Evolutionary conservation across 768 basidiomycete species (phyloP).

Genomic region (Boletus eberwhitei): DNA sequence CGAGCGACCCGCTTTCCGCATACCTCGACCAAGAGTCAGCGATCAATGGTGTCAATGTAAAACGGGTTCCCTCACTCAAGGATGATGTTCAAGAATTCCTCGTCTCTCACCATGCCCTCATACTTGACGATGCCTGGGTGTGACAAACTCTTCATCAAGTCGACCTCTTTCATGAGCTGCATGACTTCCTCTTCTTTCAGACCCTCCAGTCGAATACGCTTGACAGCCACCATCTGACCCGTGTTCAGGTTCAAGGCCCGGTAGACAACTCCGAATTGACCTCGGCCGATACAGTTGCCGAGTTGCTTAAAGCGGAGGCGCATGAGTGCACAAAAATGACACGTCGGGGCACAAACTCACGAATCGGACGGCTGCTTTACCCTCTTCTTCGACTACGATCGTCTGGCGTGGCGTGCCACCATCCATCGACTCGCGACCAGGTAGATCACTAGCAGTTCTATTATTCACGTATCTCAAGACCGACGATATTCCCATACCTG

Average conservation of each 20-base stretch:
- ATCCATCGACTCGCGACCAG: slow-evolving; percentile 59
- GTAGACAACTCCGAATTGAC: slow-evolving; percentile 96
- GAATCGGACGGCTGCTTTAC: slow-evolving; percentile 74
- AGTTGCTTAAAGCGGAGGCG: slow-evolving; percentile 65
- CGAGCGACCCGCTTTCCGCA: slow-evolving; percentile 94
- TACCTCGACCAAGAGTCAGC: slow-evolving; percentile 52
- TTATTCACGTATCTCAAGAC: slow-evolving; percentile 51
- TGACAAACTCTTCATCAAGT: slow-evolving; percentile 82
- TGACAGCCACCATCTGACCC: slow-evolving; percentile 99
- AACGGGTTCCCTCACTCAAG: slow-evolving; percentile 66
- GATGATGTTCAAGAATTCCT: slow-evolving; percentile 85
- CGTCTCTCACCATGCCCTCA: slow-evolving; percentile 91
- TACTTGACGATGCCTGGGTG: slow-evolving; percentile 98
- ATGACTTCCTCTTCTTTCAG: slow-evolving; percentile 87
- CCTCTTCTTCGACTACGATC: slow-evolving; percentile 76
- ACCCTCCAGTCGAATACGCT: slow-evolving; percentile 88
- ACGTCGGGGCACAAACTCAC: slow-evolving; percentile 46
- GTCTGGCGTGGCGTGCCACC: slow-evolving; percentile 63
- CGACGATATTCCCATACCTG: slow-evolving; percentile 72
- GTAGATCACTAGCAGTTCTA: slow-evolving; percentile 63
- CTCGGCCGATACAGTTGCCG: slow-evolving; percentile 94
- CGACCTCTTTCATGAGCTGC: slow-evolving; percentile 92
- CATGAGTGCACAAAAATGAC: slow-evolving; percentile 8
- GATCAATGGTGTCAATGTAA: neutral
- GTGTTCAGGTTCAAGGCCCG: slow-evolving; percentile 90